These are phyloP conservation scores for Nakaseomyces sp. DNA, from an alignment of 1,139 yeast species.

Conservation along the genomic window DNA sequence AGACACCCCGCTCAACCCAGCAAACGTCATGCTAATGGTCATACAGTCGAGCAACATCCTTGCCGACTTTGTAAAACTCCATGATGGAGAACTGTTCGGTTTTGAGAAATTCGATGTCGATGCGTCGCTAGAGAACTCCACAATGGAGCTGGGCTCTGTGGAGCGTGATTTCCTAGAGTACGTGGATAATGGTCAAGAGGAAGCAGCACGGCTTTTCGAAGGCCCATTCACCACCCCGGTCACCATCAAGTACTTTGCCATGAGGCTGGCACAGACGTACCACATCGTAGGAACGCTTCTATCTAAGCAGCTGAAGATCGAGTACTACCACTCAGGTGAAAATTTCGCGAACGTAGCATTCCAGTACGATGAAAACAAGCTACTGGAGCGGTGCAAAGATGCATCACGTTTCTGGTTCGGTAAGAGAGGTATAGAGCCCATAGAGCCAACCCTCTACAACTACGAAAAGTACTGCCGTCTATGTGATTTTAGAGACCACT, in stretches of 20 bases:
- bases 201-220: not conserved
- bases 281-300: constrained; percentile 32
- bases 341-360: constrained; percentile 37
- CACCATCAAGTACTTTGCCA: constrained; percentile 49
- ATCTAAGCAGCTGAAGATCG: constrained; percentile 39
- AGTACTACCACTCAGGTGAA: constrained; percentile 41
- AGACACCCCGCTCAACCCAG: constrained; percentile 41
- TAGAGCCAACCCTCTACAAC: constrained; percentile 30
- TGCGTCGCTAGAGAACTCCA: not conserved
- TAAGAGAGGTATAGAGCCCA: constrained; percentile 36
- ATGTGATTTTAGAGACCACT: constrained; percentile 43
- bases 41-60: constrained; percentile 33
- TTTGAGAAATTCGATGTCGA: constrained; percentile 35
- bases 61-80: constrained; percentile 40
- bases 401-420: constrained; percentile 52
- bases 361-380: constrained; percentile 30
- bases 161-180: constrained; percentile 5
- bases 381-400: constrained; percentile 29
- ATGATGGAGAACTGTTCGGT: constrained; percentile 41
- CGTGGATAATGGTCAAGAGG: constrained; percentile 12
- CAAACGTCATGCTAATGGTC: constrained; percentile 34
- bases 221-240: constrained; percentile 32
- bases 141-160: constrained; percentile 10
- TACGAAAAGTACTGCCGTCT: constrained; percentile 38
- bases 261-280: constrained; percentile 45